Base-by-base conservation (phyloP, 805 yeast species). In the Metschnikowia lachancei region DNA sequence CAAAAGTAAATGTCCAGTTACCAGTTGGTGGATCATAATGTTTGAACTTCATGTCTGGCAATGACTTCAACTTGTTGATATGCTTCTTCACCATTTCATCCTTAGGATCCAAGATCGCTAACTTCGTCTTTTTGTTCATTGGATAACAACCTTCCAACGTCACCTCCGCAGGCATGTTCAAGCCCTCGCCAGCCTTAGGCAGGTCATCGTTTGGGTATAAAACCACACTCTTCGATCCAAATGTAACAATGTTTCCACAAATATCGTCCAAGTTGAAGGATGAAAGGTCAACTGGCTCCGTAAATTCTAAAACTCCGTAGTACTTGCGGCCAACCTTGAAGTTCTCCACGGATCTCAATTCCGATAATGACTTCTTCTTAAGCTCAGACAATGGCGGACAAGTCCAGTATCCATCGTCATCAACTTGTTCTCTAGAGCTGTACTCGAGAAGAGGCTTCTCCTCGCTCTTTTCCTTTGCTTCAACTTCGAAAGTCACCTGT, bases 131-230 rank as follows among this genome's bases (percentile, higher is more conserved):
- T 58, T 79, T 84, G 40, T 83, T 74, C n/a, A 78, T 65, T 18
- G 97, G 97, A 66, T 78, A 91, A 61, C 96, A 87, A 12, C 85
- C 83, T 55, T 85, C 87, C 43, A 90, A 65, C 2, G 92, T 80
- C 36, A 90, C 79, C 50, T 77, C 76, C 7, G 87, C 86, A 5
- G 85, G 83, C 28, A 87, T 75, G 60, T 92, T 92, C 50, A 94
- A 74, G 0, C 96, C 98, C 56, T 87, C 87, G 4, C 96, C 96
- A 24, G 64, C 59, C 36, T 70, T 66, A 0, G 76, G 74, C 17
- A 63, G 64, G 8, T 71, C 66, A 17, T 76, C 79, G 45, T 84
- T 83, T 0, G 96, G 95, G 65, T 90, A 92, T 1, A 89, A 77
- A 1, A 78, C 70, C 63, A 87, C 82, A 12, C 80, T 69, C 55